Evolutionary conservation across 768 basidiomycete species (phyloP).

Genomic region (Boletus patriciae): DNA sequence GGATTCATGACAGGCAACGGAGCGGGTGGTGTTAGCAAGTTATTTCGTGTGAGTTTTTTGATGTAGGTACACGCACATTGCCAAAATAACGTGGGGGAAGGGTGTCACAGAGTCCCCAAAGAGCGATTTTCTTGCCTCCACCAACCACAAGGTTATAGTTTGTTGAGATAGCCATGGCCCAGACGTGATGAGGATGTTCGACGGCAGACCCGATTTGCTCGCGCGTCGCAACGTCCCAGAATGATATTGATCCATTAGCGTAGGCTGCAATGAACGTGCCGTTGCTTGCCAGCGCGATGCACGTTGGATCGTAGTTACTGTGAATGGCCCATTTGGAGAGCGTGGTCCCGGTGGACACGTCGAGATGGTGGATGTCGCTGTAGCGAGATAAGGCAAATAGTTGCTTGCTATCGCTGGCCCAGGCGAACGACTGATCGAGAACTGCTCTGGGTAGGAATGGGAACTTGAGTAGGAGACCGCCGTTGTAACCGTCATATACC

Average conservation of each 20-base stretch:
- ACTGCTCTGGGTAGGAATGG: no score
- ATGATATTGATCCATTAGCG: not conserved
- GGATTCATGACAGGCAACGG: not conserved
- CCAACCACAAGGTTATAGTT: not conserved
- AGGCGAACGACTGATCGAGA: no score
- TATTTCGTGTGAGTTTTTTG: no score
- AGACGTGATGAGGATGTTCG: not conserved
- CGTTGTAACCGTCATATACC: not conserved
- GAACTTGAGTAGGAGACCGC: not conserved
- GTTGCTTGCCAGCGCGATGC: not conserved
- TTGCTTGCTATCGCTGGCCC: not conserved
- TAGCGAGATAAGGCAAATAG: not conserved
- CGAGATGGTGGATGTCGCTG: not conserved
- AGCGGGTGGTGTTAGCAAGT: not conserved
- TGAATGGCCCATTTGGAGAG: not conserved
- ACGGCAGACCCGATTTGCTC: not conserved
- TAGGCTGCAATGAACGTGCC: not conserved
- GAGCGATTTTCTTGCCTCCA: not conserved
- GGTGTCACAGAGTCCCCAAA: not conserved
- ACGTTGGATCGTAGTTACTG: not conserved
- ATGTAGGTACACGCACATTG: not conserved
- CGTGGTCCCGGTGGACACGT: not conserved
- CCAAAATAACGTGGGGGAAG: not conserved
- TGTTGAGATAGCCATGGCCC: not conserved
- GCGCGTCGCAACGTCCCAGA: not conserved